Percentiles rank a stretch among this genome's conserved stretches.
These are phyloP conservation scores for Sonneratia caseolaris DNA, from an alignment of 345 rosid genomes.

Conservation along the genomic window DNA sequence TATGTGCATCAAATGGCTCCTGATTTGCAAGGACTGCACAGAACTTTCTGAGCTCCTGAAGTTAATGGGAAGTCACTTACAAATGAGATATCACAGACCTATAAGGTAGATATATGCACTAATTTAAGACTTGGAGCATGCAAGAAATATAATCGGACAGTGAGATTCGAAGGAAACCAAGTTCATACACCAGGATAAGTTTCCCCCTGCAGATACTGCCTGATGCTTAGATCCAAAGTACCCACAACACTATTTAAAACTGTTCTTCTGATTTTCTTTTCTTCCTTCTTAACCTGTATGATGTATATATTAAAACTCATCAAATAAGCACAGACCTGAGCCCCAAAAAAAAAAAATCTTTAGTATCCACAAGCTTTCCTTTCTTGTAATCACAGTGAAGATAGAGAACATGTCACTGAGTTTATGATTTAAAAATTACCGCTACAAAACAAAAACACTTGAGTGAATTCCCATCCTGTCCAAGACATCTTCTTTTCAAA, in stretches of 20 bases:
- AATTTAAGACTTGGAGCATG: background rate
- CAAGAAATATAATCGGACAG: background rate
- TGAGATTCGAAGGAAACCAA: background rate
- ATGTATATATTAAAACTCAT: background rate
- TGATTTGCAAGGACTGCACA: conserved; percentile 15
- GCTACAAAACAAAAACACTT: conserved; percentile 19
- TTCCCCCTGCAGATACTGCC: conserved; percentile 18
- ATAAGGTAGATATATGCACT: background rate
- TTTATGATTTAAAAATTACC: conserved; percentile 1
- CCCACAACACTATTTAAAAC: conserved; percentile 21
- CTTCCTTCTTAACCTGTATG: conserved; percentile 20
- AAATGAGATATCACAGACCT: background rate
- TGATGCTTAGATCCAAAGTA: conserved; percentile 17
- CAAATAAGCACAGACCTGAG: background rate
- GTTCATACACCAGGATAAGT: conserved; percentile 20
- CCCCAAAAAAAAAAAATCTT: background rate
- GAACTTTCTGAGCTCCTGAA: conserved; percentile 14
- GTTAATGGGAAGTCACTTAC: background rate
- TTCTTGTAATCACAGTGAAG: background rate
- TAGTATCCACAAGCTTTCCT: background rate
- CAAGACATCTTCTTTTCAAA: conserved; percentile 17
- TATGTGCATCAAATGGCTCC: conserved; percentile 16
- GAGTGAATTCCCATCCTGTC: conserved; percentile 15
- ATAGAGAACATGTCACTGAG: background rate
- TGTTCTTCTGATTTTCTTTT: conserved; percentile 19